phyloP scores from a whole-genome alignment of 345 rosid genomes.

The Gossypium mustelinum region DNA sequence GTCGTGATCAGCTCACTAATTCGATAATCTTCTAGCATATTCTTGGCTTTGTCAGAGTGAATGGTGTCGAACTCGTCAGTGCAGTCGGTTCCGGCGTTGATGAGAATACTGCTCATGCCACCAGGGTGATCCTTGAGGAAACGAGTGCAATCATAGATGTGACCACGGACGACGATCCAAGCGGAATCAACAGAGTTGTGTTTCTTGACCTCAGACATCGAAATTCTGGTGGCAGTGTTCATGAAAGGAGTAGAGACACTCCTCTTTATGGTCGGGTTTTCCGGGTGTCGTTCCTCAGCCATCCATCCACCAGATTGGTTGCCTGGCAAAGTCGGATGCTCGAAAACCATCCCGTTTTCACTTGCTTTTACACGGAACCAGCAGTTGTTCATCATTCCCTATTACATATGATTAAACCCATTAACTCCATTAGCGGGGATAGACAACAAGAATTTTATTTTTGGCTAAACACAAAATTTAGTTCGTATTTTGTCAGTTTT shows the following conservation, averaged over 20 bases:
- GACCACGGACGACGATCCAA: slow-evolving; percentile 92
- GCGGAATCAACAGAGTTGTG: slow-evolving; percentile 73
- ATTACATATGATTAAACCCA: slow-evolving; percentile 4
- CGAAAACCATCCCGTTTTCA: slow-evolving; percentile 83
- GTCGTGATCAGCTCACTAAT: slow-evolving; percentile 67
- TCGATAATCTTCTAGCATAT: slow-evolving; percentile 63
- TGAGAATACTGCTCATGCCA: slow-evolving; percentile 72
- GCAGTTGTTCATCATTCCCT: slow-evolving; percentile 99
- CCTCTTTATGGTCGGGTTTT: slow-evolving; percentile 44
- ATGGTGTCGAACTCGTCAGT: slow-evolving; percentile 94
- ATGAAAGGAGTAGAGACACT: slow-evolving; percentile 84
- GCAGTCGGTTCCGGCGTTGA: slow-evolving; percentile 88
- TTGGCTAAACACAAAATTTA: too few relatives aligned
- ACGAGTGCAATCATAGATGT: slow-evolving; percentile 82
- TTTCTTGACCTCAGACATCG: slow-evolving; percentile 60
- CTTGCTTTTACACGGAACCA: slow-evolving; percentile 83
- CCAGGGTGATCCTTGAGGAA: slow-evolving; percentile 93
- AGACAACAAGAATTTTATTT: too few relatives aligned
- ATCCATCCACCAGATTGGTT: slow-evolving; percentile 98
- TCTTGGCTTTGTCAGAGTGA: slow-evolving; percentile 86
- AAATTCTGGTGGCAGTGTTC: slow-evolving; percentile 59
- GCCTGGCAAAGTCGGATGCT: slow-evolving; percentile 78
- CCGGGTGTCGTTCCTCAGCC: slow-evolving; percentile 76
- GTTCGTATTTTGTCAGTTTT: too few relatives aligned
- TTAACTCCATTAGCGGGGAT: too few relatives aligned